Evolutionary conservation across 2,329 filamentous ascomycete genomes (phyloP), one percentile per base, ranked within the genome.

Genomic region (Rhexocercosporidium sp.): DNA sequence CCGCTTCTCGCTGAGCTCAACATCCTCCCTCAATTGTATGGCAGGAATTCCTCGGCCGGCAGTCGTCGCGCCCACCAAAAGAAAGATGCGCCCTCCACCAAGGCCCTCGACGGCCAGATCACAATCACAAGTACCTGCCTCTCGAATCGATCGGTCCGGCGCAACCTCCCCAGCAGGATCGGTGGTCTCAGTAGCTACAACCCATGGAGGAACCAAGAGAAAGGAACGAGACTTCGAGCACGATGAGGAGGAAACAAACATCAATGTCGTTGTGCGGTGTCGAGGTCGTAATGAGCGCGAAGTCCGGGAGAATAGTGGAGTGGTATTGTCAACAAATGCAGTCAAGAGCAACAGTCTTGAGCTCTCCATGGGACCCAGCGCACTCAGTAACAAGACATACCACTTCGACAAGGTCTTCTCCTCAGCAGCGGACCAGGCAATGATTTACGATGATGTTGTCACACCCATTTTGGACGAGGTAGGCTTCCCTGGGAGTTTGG

Each of bases 401-500:
- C 90, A 92, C 71, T 99, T 99, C 78, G 96, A 99, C 80, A 96
- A 95, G 77, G 96, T 98, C 71, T 99, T 97, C 76, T 97, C 96
- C 0, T 92, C 92, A 0, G 96, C 95, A 0, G 95, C 96, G 1
- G 96, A 98, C 75, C 96, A 99, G 80, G 88, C 85, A 62, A 96
- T 97, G 86, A 85, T 99, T 9, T 99, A 96, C 77, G 95, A 99
- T 72, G 95, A 98, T 79, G 94, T 97, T 5, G 96, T 98, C 18
- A 89, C 90, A 71, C 96, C 96, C 0, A 95, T 99, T 65, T 77
- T 99, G 39, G 93, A 97, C 73, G 94, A 99, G 86, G 94, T 96
- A 79, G 72, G 85, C 75, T 53, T 7, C 41, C 4, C 16, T 57
- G 12, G 9, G n/a, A 27, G 34, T 37, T 34, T 41, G 18, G 27